Evolutionary conservation across 1,284 basidiomycete genomes (phyloP).

Genomic region (Abortiporus biennis): DNA sequence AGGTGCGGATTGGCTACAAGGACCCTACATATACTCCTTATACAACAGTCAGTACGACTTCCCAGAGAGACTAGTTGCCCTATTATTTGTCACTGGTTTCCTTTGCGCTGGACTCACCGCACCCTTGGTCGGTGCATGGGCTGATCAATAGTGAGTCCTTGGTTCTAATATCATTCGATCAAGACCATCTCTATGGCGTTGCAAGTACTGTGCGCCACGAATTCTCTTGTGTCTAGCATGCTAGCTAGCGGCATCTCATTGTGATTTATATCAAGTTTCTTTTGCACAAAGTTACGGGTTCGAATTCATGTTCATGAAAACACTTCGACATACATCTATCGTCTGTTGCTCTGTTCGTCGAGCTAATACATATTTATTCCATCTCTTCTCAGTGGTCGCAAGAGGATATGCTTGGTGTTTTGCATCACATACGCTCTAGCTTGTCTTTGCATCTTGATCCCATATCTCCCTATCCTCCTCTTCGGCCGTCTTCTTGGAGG

Average conservation of each 20-base stretch:
- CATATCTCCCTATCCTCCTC: constrained; percentile 51
- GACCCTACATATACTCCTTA: constrained; percentile 68
- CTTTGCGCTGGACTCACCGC: constrained; percentile 61
- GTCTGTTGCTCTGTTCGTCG: not conserved
- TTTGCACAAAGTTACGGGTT: too few relatives aligned
- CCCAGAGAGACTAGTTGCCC: constrained; percentile 56
- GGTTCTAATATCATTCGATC: not conserved
- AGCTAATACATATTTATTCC: constrained; percentile 3
- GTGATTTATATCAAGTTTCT: too few relatives aligned
- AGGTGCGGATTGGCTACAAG: constrained; percentile 79
- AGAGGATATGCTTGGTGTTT: constrained; percentile 58
- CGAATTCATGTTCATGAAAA: too few relatives aligned
- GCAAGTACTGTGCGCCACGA: too few relatives aligned
- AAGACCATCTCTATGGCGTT: too few relatives aligned
- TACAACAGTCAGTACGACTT: constrained; percentile 65
- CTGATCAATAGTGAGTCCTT: constrained; percentile 60
- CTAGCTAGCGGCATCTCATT: too few relatives aligned
- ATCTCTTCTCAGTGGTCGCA: constrained; percentile 65
- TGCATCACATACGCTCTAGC: constrained; percentile 57
- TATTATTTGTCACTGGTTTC: constrained; percentile 70
- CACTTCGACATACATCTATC: not conserved
- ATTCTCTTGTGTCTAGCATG: too few relatives aligned
- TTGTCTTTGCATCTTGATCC: constrained; percentile 52
- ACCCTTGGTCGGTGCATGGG: constrained; percentile 69
- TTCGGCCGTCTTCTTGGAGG: constrained; percentile 61